phyloP scores from a whole-genome alignment of 176 grass and related monocot genomes.

The Typha latifolia region DNA sequence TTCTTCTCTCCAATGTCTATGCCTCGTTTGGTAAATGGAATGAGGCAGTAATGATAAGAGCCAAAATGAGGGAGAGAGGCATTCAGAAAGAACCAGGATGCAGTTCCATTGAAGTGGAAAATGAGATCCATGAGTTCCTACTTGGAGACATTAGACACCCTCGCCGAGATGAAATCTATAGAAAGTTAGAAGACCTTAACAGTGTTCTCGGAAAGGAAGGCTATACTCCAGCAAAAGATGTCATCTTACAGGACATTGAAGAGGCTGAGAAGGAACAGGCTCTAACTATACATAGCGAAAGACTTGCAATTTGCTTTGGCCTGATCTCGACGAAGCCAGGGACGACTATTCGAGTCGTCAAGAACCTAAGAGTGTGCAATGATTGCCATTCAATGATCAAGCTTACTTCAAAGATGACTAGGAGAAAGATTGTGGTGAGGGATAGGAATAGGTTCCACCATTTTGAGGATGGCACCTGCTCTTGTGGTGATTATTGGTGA shows the following conservation, averaged over 20 bases:
- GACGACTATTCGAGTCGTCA: conserved; percentile 7
- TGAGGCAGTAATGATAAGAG: neutral
- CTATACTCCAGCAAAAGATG: conserved; percentile 11
- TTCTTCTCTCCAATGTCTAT: conserved; percentile 22
- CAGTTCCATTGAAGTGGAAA: conserved; percentile 18
- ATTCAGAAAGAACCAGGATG: conserved; percentile 27
- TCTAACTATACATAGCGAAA: conserved; percentile 19
- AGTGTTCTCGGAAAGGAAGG: conserved; percentile 6
- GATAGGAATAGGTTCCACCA: conserved; percentile 22
- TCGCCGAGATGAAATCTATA: conserved; percentile 15
- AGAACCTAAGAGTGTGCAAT: conserved; percentile 21
- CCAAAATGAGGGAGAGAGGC: conserved; percentile 15
- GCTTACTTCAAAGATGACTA: conserved; percentile 16
- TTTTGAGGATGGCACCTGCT: conserved; percentile 17
- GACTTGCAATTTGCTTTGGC: conserved; percentile 15
- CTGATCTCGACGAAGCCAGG: conserved; percentile 10
- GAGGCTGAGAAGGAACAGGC: conserved; percentile 20
- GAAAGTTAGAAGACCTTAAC: conserved; percentile 20
- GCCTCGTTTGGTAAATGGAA: conserved; percentile 18
- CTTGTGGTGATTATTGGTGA: conserved; percentile 25
- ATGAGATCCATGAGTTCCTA: conserved; percentile 23
- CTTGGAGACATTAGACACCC: conserved; percentile 17
- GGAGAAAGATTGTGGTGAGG: conserved; percentile 24
- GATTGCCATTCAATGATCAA: conserved; percentile 23
- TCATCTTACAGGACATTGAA: conserved; percentile 12